A percentile compares a stretch with the other conserved stretches of the same genome.
Conservation (phyloP, 768 basidiomycete species). For the Roridomyces roridus region DNA sequence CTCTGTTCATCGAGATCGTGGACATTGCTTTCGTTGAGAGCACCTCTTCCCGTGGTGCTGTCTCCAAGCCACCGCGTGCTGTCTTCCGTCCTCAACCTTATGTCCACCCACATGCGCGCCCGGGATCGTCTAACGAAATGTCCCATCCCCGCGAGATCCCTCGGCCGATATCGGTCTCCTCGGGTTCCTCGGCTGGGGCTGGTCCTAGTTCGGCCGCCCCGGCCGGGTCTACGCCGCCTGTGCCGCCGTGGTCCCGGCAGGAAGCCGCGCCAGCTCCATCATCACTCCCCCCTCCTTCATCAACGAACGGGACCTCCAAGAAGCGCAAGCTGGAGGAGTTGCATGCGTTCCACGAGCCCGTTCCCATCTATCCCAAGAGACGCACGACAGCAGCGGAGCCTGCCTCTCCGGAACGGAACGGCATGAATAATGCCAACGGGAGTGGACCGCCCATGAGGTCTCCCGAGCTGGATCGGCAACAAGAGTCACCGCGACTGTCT, state of each 20-base stretch:
- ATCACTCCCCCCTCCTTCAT: background rate
- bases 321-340: slow-evolving; percentile 28
- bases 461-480: slow-evolving; percentile 4
- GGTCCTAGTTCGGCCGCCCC: background rate
- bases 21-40: slow-evolving; percentile 32
- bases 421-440: background rate
- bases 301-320: slow-evolving; percentile 8
- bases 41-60: background rate
- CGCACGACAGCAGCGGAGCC: slow-evolving; percentile 11
- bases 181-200: background rate
- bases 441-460: slow-evolving; percentile 6
- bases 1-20: slow-evolving; percentile 78
- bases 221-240: slow-evolving; percentile 4
- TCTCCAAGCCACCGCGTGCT: slow-evolving; percentile 9
- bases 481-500: slow-evolving; percentile 23
- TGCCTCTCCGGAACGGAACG: slow-evolving; percentile 1
- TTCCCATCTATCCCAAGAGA: slow-evolving; percentile 24
- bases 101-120: slow-evolving; percentile 17
- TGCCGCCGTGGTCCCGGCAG: slow-evolving; percentile 19
- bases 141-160: background rate
- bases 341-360: slow-evolving; percentile 19
- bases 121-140: background rate
- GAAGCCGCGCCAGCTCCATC: background rate
- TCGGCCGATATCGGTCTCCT: background rate
- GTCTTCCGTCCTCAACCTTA: slow-evolving; percentile 21